Base-by-base conservation (phyloP, 345 rosid species). In the Turritis glabra region DNA sequence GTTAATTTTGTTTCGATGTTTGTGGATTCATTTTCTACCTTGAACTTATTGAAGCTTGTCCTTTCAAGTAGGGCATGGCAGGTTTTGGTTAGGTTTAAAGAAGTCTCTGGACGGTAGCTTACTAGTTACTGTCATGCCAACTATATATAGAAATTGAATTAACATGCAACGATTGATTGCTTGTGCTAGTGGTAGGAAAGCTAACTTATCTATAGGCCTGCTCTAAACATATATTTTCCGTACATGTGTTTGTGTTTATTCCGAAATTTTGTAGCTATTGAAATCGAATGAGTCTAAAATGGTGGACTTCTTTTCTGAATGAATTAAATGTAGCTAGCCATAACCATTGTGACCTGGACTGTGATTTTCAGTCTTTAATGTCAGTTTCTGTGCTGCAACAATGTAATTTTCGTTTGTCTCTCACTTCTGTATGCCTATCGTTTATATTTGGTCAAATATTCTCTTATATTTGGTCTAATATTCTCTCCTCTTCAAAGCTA, bases 401-500 rank as follows among this genome's bases (percentile, higher is more conserved):
- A 8, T 26, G 15, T 75, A 25, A 25, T 35, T 47, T 44, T 75
- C 13, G 10, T 57, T 18, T 61, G 35, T 54, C 23, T 15, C 30
- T 43, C 26, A 19, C 72, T 63, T 71, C 17, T 18, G 52, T 57
- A 55, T 77, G 17, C 47, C 57, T 56, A 43, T 27, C 19, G 44
- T n/a, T 62, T 54, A 40, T 40, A 29, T 60, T 52, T 71, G n/a
- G n/a, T n/a, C n/a, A n/a, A n/a, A n/a, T n/a, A n/a, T n/a, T n/a
- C n/a, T n/a, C n/a, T n/a, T 54, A 40, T 40, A 29, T 60, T 48
- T 73, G 66, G 21, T 67, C 33, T 80, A 71, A 79, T 80, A 26
- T 81, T 72, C 51, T 55, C 18, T 80, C 74, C 69, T 72, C 18
- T 81, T 72, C 72, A 68, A 86, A 87, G 91, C 90, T 69, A 63